Conservation (phyloP, 768 basidiomycete species). For the Lepiota brunneoincarnata region DNA sequence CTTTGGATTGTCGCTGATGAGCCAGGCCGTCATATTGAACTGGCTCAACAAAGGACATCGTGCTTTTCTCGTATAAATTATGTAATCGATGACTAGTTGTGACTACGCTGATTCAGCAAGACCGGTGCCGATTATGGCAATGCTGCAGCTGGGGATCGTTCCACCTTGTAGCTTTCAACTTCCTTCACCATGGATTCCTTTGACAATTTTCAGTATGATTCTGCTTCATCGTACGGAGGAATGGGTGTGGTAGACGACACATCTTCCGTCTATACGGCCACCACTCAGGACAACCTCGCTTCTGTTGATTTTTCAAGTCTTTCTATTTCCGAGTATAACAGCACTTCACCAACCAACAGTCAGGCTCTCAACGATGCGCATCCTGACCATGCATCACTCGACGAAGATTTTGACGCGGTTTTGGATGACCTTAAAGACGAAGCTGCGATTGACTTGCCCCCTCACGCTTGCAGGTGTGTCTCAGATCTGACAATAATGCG, state of each 20-base stretch:
- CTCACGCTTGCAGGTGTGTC: slow-evolving; percentile 92
- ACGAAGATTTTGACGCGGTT: slow-evolving; percentile 89
- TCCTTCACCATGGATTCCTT: slow-evolving; percentile 66
- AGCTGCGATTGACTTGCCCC: slow-evolving; percentile 71
- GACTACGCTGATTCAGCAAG: slow-evolving; percentile 17
- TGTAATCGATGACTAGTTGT: background rate
- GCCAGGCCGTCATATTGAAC: slow-evolving; percentile 83
- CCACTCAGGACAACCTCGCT: slow-evolving; percentile 52
- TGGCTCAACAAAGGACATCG: no score
- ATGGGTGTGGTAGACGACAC: slow-evolving; percentile 75
- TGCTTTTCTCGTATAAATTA: background rate
- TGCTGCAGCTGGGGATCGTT: background rate
- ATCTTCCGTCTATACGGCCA: slow-evolving; percentile 78
- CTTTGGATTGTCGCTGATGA: slow-evolving; percentile 66
- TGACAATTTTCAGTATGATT: slow-evolving; percentile 84
- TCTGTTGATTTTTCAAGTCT: slow-evolving; percentile 67
- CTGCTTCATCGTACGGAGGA: slow-evolving; percentile 77
- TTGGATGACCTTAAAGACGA: slow-evolving; percentile 89
- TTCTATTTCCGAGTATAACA: slow-evolving; percentile 63
- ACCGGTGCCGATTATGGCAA: slow-evolving; percentile 18
- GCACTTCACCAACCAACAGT: slow-evolving; percentile 26
- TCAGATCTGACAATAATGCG: slow-evolving; percentile 11
- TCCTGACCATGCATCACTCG: slow-evolving; percentile 33
- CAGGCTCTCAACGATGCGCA: slow-evolving; percentile 12
- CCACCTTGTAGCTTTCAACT: background rate